phyloP scores from a whole-genome alignment of 1,284 basidiomycete genomes.

The Irpex rosettiformis region DNA sequence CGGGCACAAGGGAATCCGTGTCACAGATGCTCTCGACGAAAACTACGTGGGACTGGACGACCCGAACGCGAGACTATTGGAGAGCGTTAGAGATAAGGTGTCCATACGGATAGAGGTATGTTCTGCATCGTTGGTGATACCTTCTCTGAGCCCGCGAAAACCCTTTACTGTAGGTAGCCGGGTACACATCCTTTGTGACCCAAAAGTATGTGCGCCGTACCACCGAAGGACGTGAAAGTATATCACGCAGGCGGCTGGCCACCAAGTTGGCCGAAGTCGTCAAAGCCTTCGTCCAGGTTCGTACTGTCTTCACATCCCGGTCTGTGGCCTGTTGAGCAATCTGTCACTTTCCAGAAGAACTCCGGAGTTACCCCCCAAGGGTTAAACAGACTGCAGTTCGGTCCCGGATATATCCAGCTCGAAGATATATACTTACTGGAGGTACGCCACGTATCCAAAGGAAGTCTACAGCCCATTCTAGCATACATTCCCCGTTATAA shows the following conservation, averaged over 20 bases:
- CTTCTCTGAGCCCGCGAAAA: not conserved
- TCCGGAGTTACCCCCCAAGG: not conserved
- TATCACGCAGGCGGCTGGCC: not conserved
- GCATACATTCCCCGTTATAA: not conserved
- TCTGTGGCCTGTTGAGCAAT: not conserved
- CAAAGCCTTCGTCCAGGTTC: constrained; percentile 2
- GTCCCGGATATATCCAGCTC: not conserved
- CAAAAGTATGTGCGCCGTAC: constrained; percentile 7
- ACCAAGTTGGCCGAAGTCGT: constrained; percentile 1
- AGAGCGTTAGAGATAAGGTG: not conserved
- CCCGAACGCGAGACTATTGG: not conserved
- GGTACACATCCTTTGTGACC: not conserved
- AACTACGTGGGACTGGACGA: not conserved
- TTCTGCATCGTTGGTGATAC: not conserved
- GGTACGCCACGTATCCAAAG: constrained; percentile 3
- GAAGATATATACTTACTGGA: constrained; percentile 2
- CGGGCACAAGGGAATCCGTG: not conserved
- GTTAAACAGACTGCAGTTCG: not conserved
- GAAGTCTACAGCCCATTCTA: constrained; percentile 8
- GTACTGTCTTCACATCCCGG: not conserved
- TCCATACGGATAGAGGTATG: not conserved
- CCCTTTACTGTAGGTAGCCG: not conserved
- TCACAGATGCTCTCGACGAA: not conserved
- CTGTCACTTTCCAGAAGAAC: not conserved
- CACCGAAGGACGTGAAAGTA: not conserved